A percentile compares a stretch with the other conserved stretches of the same genome.
Evolutionary conservation across 805 yeast genomes (phyloP).

Genomic region (Candida lessepsii): DNA sequence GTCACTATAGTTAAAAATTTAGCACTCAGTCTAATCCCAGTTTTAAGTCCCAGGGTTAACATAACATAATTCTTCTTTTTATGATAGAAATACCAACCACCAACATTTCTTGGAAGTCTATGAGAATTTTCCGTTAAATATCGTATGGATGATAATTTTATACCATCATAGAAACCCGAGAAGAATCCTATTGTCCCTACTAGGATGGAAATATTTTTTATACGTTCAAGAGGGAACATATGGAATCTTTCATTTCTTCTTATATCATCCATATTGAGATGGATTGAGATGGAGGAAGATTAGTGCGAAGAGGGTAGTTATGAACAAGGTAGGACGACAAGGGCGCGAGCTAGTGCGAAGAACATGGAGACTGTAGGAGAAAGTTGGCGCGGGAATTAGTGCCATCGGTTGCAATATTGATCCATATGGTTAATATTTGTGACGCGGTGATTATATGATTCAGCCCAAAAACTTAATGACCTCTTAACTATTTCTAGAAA

Average conservation of each 20-base stretch:
- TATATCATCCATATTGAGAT: constrained; percentile 5
- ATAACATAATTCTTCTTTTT: constrained; percentile 78
- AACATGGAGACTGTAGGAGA: too few relatives aligned
- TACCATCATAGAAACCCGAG: constrained; percentile 62
- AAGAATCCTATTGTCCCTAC: constrained; percentile 44
- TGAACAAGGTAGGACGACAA: too few relatives aligned
- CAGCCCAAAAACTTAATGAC: too few relatives aligned
- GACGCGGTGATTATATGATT: too few relatives aligned
- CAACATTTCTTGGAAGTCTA: constrained; percentile 69
- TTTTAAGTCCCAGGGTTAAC: constrained; percentile 50
- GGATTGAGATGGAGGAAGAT: too few relatives aligned
- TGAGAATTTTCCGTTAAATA: constrained; percentile 82
- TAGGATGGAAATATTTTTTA: constrained; percentile 39
- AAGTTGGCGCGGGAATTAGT: too few relatives aligned
- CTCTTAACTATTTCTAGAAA: too few relatives aligned
- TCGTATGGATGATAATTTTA: constrained; percentile 51
- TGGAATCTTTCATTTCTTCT: constrained; percentile 46
- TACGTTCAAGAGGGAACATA: constrained; percentile 45
- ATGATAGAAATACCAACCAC: constrained; percentile 88
- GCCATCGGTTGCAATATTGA: too few relatives aligned
- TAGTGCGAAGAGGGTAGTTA: too few relatives aligned
- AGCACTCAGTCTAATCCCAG: constrained; percentile 43
- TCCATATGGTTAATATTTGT: too few relatives aligned
- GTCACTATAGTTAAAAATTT: constrained; percentile 44
- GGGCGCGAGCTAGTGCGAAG: too few relatives aligned